Evolutionary conservation across 2,329 filamentous ascomycete species (phyloP).

Genomic region (Acrocalymma vagum): DNA sequence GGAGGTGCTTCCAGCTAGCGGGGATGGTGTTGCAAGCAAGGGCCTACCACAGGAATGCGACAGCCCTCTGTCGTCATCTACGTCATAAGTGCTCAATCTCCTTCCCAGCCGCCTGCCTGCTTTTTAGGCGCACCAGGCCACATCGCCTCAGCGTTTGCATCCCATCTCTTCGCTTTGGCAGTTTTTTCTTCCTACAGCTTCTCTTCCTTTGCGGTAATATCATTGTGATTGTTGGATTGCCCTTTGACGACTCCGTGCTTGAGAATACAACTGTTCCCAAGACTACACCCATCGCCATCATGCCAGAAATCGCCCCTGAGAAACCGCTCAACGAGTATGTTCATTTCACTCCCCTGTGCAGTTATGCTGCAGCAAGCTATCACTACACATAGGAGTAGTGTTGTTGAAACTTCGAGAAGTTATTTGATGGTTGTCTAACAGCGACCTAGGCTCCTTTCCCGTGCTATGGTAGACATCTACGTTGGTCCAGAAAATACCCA

Average conservation of each 20-base stretch:
- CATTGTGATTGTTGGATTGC: neutral
- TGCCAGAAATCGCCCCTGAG: slow-evolving; percentile 31
- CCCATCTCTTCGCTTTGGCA: neutral
- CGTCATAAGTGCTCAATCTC: slow-evolving; percentile 34
- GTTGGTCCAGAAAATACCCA: slow-evolving; percentile 63
- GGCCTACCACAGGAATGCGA: slow-evolving; percentile 33
- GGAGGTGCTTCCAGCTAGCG: slow-evolving; percentile 26
- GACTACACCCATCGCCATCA: slow-evolving; percentile 26
- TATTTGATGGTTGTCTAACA: neutral
- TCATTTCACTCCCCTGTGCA: neutral
- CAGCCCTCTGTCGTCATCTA: slow-evolving; percentile 36
- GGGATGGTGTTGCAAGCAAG: slow-evolving; percentile 33
- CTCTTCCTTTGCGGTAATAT: no score
- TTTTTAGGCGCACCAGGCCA: slow-evolving; percentile 35
- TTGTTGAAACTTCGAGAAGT: neutral
- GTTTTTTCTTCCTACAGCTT: neutral
- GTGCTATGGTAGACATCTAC: slow-evolving; percentile 64
- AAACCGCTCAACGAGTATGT: slow-evolving; percentile 47
- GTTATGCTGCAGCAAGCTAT: neutral
- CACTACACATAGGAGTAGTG: no score
- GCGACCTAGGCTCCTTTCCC: slow-evolving; percentile 58
- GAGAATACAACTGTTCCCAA: no score
- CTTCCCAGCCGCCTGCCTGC: slow-evolving; percentile 33
- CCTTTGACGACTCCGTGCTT: neutral
- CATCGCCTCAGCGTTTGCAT: slow-evolving; percentile 14